Evolutionary conservation across 2,329 filamentous ascomycete species (phyloP).

Genomic region (Talaromyces sp.): DNA sequence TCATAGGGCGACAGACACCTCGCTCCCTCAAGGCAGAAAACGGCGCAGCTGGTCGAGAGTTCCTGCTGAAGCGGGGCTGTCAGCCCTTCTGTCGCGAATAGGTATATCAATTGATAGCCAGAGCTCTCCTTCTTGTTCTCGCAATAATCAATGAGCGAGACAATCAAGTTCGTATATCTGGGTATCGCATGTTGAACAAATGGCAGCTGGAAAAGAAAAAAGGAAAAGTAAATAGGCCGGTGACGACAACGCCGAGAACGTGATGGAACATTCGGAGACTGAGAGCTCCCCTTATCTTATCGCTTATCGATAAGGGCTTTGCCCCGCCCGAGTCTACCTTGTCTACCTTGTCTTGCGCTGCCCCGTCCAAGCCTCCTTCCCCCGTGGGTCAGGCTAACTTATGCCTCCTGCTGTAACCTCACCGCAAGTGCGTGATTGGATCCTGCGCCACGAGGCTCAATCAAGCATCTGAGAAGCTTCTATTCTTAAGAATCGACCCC

Average conservation of each 20-base stretch:
- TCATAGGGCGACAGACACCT: too few relatives aligned
- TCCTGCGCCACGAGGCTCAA: not conserved
- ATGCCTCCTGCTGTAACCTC: not conserved
- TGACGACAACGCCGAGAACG: conserved; percentile 2
- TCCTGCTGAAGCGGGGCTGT: not conserved
- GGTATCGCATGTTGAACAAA: not conserved
- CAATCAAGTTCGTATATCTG: not conserved
- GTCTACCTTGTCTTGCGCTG: not conserved
- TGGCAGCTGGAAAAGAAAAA: not conserved
- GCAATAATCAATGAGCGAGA: not conserved
- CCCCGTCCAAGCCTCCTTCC: not conserved
- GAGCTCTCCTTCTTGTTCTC: not conserved
- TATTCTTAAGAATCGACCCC: not conserved
- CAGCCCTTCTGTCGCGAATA: not conserved
- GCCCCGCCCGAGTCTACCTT: not conserved
- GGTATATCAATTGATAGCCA: not conserved
- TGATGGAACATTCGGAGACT: conserved; percentile 5
- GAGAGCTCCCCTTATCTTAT: not conserved
- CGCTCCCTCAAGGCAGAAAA: not conserved
- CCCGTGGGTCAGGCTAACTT: not conserved
- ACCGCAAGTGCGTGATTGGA: not conserved
- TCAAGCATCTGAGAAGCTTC: not conserved
- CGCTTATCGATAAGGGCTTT: not conserved
- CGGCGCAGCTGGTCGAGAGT: not conserved
- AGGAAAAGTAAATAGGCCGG: not conserved